Evolutionary conservation across 2,329 filamentous ascomycete species (phyloP), one percentile per base, ranked within the genome.

Genomic region (Ploettnerulaceae sp.): DNA sequence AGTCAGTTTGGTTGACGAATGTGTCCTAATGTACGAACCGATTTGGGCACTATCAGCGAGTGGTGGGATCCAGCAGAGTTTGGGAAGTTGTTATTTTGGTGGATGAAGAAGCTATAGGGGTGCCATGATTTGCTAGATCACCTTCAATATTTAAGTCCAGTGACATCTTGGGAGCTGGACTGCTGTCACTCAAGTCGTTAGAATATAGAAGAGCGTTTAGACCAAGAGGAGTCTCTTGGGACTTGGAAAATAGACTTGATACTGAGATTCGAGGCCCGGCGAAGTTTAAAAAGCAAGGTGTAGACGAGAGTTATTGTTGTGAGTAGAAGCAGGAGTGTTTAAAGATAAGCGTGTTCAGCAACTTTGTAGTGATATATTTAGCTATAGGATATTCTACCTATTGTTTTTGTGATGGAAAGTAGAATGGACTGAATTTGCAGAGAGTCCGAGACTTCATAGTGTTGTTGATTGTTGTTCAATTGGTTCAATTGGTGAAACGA

Each of bases 1-100:
- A 68, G 52, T 1, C 53, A 36, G 42, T 61, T 57, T 8, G 57
- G 55, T 12, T 68, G 53, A 22, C 65, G 62, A 22, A 67, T 57
- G 45, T 68, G 65, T 18, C 56, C 53, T 12, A n/a, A n/a, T n/a
- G n/a, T n/a, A 64, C 67, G 48, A 60, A 59, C 22, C 40, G 52
- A 44, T 68, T 68, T 3, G 59, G 52, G n/a, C n/a, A n/a, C n/a
- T n/a, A n/a, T n/a, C n/a, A 25, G 34, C 17, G 11, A 28, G 33
- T 25, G 53, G 50, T 45, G 32, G 56, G 46, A 20, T 47, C 36
- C 3, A 51, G 25, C 7, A 58, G 43, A 36, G 40, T 40, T 35
- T 38, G 20, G 1, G 56, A 48, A 11, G 53, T 17, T 2, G 32
- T 14, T 6, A 31, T 47, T 11, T 37, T 38, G 8, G 40, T 4